phyloP scores from a whole-genome alignment of 495 filamentous ascomycete genomes.

The Entonaema liquescens region DNA sequence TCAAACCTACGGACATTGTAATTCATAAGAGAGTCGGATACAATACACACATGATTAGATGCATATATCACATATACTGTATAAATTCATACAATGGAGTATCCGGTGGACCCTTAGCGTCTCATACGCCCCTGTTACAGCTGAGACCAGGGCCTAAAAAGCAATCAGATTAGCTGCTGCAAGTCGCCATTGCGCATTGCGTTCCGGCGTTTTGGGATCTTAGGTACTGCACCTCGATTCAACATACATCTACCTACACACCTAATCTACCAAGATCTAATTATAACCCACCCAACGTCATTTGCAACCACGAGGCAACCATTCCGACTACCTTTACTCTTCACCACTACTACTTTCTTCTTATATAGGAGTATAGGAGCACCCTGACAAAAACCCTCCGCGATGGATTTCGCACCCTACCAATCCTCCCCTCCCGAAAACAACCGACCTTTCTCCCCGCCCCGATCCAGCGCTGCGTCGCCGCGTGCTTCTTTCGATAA shows the following conservation, averaged over 20 bases:
- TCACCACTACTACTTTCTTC: background rate
- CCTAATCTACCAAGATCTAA: conserved; percentile 1
- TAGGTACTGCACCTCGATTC: background rate
- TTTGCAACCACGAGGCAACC: conserved; percentile 1
- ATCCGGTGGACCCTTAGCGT: background rate
- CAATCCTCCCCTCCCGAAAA: conserved; percentile 86
- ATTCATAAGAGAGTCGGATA: background rate
- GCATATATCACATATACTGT: background rate
- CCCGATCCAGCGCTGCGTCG: conserved; percentile 58
- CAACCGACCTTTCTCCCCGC: conserved; percentile 75
- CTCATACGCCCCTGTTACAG: background rate
- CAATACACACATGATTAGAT: no score
- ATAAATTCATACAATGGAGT: background rate
- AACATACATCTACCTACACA: conserved; percentile 3
- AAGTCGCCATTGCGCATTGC: conserved; percentile 15
- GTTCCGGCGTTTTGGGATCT: conserved; percentile 14
- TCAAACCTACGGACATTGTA: background rate
- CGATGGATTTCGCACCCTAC: conserved; percentile 96
- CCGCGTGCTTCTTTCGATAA: conserved; percentile 60
- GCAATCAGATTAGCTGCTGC: conserved; percentile 7
- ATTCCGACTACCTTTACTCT: background rate
- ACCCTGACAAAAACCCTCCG: background rate
- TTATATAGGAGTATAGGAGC: background rate
- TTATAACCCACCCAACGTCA: conserved; percentile 30
- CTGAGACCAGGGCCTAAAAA: background rate